Base-by-base conservation (phyloP, 805 yeast genomes). In the Spathaspora gorwiae region DNA sequence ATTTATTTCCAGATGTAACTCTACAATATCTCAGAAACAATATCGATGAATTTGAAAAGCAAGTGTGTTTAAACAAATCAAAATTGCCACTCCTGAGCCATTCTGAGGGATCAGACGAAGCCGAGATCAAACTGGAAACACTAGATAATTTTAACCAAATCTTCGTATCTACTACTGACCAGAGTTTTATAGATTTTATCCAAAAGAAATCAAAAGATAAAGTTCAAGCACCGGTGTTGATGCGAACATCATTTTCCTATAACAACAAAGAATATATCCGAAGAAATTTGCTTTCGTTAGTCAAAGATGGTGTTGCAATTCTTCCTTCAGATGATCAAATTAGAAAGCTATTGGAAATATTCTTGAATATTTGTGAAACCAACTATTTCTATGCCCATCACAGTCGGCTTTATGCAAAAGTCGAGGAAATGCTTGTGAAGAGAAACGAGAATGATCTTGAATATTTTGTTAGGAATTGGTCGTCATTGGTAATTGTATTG, bases 311-410 rank as follows among this genome's bases (percentile, higher is more conserved):
- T 7, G 35, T 51, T 10, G 44, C 47, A 10, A 30, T 39, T 13
- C 36, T 51, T 7, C 56, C 56, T 6, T 29, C 47, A 7, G 43
- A 42, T 26, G 46, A 51, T 12, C 29, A 35, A 13, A 37, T 53
- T 31, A 26, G 42, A 19, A 48, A 43, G 13, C 32, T 50, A 26
- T 36, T 50, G 7, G 32, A 34, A n/a, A 48, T 53, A 5, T 51
- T 36, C 35, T 38, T 53, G 11, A 46, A 49, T 27, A 44, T 53
- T 14, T 53, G 54, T 40, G 54, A 51, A 35, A 53, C 56, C 10
- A 53, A 53, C 31, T 52, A 48, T 39, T 52, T 50, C 40, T 52
- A 50, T 29, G 44, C 44, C n/a, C 49, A 46, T 44, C 56, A 52
- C 29, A 40, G 30, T 6, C 30, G 34, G 10, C 37, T 43, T 26